Evolutionary conservation across 202 grass and related monocot species (phyloP), one percentile per base, ranked within the genome.

Genomic region (Schoenoplectus tabernaemontani): DNA sequence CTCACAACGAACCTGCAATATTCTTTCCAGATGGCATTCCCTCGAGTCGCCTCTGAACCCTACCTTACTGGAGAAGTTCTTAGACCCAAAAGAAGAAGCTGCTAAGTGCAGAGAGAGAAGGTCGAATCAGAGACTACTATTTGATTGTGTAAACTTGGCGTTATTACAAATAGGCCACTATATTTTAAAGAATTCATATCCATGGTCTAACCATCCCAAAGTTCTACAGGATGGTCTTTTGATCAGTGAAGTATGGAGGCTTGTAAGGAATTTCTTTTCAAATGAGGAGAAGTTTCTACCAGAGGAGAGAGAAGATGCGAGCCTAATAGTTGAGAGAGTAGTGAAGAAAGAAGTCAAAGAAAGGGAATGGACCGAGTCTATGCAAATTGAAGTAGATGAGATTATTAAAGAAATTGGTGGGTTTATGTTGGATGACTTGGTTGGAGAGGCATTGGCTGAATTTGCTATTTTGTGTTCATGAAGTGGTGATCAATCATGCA

Each of bases 61-160:
- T 17, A 66, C 83, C 9, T 64, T 93, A 30, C 72, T 87, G 7
- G 86, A 81, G 67, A 92, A 93, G 69, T 70, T 94, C 20, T 80
- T 84, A 7, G 85, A 90, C 50, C 86, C 84, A 44, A 90, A 92
- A 57, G 81, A 88, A 77, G 95, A 95, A 63, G 88, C 87, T 46
- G 87, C 91, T 17, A 97, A 88, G 71, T 79, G 88, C 48, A 64
- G 74, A 54, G 87, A 97, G 82, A 78, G 78, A 59, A 78, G 61
- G 20, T 88, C 94, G 10, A 90, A 86, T 42, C 80, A 38, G 42
- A 91, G 77, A 81, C 87, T 97, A 69, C 80, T 97, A 0, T 85
- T 93, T 36, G 94, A 97, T 60, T 93, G 91, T 72, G 94, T 97
- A 53, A 93, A 97, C 64, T 62, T 84, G 24, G 89, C 89, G 13